Base-by-base conservation (phyloP, 768 basidiomycete genomes). In the Boletus rubropictus region DNA sequence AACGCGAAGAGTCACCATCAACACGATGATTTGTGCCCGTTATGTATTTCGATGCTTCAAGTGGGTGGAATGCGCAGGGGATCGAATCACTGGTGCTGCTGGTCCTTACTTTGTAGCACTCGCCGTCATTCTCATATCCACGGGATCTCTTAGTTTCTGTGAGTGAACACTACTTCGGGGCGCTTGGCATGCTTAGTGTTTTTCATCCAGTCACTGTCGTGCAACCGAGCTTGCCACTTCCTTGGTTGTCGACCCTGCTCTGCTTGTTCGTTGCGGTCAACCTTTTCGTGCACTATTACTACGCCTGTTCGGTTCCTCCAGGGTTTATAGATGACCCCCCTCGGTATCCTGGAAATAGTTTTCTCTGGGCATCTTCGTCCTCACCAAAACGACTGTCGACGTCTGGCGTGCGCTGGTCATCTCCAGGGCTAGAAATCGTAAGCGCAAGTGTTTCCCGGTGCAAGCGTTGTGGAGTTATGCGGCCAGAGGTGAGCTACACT, bases 71-170 rank as follows among this genome's bases (percentile, higher is more conserved):
- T 70, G 80, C 44, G 66, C 71, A 40, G 94, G 79, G 5, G 90
- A 96, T 64, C 72, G 76, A 54, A 57, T 95, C 32, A 96, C 91
- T 0, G 91, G 93, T 44, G 86, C 88, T 43, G 93, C 89, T 25
- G 95, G 95, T 0, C 95, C 93, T 0, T 80, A 86, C 59, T 98
- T 98, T 62, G 80, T 98, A 32, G 76, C 70, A 1, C 71, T 95
- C n/a, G 94, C 91, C 4, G 72, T 85, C 45, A 58, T 81, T 7
- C 74, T 98, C 22, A 82, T 93, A 14, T 67, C 73, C 10, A 57
- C 73, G 1, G 93, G 91, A 37, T 72, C 79, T 0, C 51, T 90
- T 40, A 83, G 79, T 53, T 98, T 95, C 64, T 90, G 92, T 94
- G 61, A 68, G 86, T 79, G 25, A 29, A 40, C 27, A 39, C 14